Conservation (phyloP, 441 rosid species). For the Dalechampia spathulata region DNA sequence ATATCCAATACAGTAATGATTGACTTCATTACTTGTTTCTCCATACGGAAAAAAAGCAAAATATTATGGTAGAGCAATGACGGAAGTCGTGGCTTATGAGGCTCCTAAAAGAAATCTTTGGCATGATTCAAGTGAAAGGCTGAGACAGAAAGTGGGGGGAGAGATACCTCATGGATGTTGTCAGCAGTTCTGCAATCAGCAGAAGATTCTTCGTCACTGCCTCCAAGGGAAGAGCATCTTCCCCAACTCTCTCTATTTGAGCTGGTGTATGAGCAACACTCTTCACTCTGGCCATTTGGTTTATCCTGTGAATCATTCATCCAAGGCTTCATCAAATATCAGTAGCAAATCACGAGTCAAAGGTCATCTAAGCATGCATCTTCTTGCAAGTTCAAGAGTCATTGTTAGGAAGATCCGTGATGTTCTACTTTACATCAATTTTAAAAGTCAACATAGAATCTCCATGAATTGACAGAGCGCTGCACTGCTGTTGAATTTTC, state of each 20-base stretch:
- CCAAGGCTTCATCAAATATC: constrained; percentile 5
- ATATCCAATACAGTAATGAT: neutral
- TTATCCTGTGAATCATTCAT: constrained; percentile 47
- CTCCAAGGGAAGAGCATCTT: constrained; percentile 89
- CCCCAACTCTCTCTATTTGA: constrained; percentile 99
- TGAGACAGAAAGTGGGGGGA: neutral
- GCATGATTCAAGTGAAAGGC: neutral
- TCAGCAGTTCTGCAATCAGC: constrained; percentile 34
- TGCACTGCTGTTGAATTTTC: neutral
- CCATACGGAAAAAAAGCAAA: too few species aligned
- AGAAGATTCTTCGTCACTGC: constrained; percentile 72
- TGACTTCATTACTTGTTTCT: too few species aligned
- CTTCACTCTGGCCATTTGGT: constrained; percentile 48
- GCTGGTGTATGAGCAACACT: constrained; percentile 85
- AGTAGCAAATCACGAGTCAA: neutral
- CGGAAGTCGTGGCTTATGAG: neutral
- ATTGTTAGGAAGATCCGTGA: neutral
- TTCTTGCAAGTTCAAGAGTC: constrained; percentile 1
- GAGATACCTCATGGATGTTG: constrained; percentile 47
- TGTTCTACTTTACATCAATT: neutral
- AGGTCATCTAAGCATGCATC: neutral
- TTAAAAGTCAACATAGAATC: neutral
- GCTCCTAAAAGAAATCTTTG: neutral
- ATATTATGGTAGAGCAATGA: too few species aligned
- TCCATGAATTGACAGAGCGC: neutral